phyloP scores from a whole-genome alignment of 164 flowering plant genomes.

The Stephania yunnanensis region DNA sequence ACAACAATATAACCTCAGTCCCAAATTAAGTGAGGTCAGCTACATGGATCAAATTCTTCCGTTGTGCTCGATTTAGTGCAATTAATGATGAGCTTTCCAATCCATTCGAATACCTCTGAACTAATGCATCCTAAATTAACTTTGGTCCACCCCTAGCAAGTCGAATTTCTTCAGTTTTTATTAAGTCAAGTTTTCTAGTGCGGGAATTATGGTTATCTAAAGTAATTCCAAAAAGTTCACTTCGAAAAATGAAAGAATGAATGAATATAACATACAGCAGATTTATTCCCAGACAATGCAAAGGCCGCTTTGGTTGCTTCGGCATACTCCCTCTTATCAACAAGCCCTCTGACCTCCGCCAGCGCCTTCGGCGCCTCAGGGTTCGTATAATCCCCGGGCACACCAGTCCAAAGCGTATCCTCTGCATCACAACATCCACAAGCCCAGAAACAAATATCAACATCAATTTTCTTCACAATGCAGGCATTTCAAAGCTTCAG shows the following conservation, averaged over 20 bases:
- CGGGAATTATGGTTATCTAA: background rate
- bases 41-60: too few species aligned
- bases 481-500: too few species aligned
- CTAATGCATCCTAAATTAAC: too few species aligned
- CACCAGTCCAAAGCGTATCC: constrained; percentile 93
- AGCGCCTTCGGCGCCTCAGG: constrained; percentile 61
- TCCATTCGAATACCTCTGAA: too few species aligned
- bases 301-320: constrained; percentile 66
- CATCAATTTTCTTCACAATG: background rate
- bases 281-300: constrained; percentile 51
- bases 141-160: too few species aligned
- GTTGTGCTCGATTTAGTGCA: too few species aligned
- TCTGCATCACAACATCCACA: constrained; percentile 24
- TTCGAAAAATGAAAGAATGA: too few species aligned
- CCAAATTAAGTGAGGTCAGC: too few species aligned
- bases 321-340: constrained; percentile 49
- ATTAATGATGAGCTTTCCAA: too few species aligned
- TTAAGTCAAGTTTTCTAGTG: background rate
- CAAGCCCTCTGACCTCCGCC: constrained; percentile 69
- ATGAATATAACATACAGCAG: constrained; percentile 47
- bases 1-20: too few species aligned
- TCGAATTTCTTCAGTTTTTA: too few species aligned
- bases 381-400: constrained; percentile 65
- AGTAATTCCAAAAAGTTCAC: background rate
- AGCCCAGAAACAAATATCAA: background rate